Percentiles rank a stretch among this genome's conserved stretches.
phyloP scores from a whole-genome alignment of 768 basidiomycete species.

The Pleurotus eryngii region DNA sequence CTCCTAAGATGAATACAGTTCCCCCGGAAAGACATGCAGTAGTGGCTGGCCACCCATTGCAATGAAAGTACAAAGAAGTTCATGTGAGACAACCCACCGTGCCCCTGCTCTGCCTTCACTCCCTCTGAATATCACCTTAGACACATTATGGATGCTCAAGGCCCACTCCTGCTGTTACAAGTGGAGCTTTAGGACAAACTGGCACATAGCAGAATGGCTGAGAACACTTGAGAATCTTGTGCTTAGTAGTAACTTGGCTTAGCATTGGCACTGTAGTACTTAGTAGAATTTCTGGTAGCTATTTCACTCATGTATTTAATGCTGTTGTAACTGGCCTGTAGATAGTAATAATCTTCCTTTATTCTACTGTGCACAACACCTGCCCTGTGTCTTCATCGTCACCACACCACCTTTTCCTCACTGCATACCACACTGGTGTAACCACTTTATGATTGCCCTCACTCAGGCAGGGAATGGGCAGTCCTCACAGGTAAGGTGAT shows the following conservation, averaged over 20 bases:
- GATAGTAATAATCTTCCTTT: too few relatives aligned
- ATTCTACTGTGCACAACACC: too few relatives aligned
- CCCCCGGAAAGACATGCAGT: not conserved
- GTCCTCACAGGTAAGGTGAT: not conserved
- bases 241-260: too few relatives aligned
- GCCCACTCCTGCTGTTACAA: too few relatives aligned
- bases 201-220: too few relatives aligned
- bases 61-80: not conserved
- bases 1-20: not conserved
- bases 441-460: not conserved
- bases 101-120: not conserved
- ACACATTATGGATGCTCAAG: not conserved
- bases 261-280: too few relatives aligned
- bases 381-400: not conserved
- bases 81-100: not conserved
- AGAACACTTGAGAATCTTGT: too few relatives aligned
- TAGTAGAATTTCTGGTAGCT: too few relatives aligned
- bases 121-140: not conserved
- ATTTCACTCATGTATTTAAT: too few relatives aligned
- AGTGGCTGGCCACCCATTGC: not conserved
- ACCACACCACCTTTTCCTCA: slow-evolving; percentile 1
- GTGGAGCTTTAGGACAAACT: too few relatives aligned
- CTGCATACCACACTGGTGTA: not conserved
- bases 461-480: not conserved
- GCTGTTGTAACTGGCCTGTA: too few relatives aligned